Conservation (phyloP, 2,329 filamentous ascomycete species). For the Rhynchosporium secalis region DNA sequence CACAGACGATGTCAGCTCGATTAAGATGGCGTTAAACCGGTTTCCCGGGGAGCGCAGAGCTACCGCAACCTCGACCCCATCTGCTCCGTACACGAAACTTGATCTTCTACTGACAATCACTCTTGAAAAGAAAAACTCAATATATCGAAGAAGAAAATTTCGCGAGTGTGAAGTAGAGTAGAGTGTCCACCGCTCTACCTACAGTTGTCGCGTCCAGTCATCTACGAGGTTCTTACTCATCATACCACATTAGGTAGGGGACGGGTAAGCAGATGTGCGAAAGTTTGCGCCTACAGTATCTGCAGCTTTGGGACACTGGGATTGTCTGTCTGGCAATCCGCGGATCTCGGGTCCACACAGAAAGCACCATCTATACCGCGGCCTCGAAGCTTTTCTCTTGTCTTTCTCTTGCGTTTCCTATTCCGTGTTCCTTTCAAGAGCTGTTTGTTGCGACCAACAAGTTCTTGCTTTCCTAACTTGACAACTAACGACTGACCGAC, state of each 20-base stretch:
- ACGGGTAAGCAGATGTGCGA: constrained; percentile 9
- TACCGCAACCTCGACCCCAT: not conserved
- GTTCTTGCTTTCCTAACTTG: constrained; percentile 5
- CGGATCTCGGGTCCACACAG: constrained; percentile 13
- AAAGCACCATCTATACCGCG: not conserved
- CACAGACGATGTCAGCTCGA: too few relatives aligned
- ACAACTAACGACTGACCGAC: not conserved
- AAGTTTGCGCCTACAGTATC: not conserved
- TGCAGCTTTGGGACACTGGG: not conserved
- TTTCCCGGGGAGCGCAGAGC: not conserved
- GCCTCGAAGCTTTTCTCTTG: not conserved
- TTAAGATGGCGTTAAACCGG: not conserved
- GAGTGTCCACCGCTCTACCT: not conserved
- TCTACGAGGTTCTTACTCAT: constrained; percentile 11
- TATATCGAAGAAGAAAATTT: not conserved
- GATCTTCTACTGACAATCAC: not conserved
- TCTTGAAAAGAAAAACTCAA: not conserved
- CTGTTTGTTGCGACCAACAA: not conserved
- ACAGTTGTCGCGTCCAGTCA: not conserved
- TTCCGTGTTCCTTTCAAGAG: not conserved
- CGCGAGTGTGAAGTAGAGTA: not conserved
- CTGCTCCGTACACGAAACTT: not conserved
- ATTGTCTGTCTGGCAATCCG: not conserved
- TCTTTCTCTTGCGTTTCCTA: not conserved
- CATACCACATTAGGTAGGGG: constrained; percentile 3